Percentiles rank a stretch among this genome's conserved stretches.
Conservation (phyloP, 2,329 filamentous ascomycete species). For the Annulohypoxylon truncatum region DNA sequence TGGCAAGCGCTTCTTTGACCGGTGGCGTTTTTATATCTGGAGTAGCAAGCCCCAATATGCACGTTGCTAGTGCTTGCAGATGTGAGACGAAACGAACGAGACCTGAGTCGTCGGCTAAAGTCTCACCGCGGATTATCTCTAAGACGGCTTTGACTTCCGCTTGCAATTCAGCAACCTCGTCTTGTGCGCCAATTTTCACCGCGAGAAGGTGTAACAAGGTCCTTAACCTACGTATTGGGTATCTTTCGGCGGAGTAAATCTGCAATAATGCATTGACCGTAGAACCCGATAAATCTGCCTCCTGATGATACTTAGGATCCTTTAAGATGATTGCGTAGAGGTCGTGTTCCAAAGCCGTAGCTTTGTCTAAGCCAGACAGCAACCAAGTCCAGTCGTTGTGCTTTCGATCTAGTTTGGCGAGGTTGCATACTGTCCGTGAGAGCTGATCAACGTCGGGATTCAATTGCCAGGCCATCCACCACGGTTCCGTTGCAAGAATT, state of each 20-base stretch:
- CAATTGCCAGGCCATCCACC: slow-evolving; percentile 64
- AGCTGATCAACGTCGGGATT: slow-evolving; percentile 63
- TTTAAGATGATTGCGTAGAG: slow-evolving; percentile 61
- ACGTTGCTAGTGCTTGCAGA: slow-evolving; percentile 59
- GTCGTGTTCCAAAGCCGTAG: slow-evolving; percentile 70
- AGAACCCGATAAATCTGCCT: slow-evolving; percentile 58
- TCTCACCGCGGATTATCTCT: slow-evolving; percentile 51
- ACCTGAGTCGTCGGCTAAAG: slow-evolving; percentile 58
- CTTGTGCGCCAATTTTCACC: slow-evolving; percentile 60
- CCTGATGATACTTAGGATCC: slow-evolving; percentile 49
- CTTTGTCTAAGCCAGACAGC: slow-evolving; percentile 63
- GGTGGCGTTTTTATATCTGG: slow-evolving; percentile 51
- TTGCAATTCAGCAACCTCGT: slow-evolving; percentile 54
- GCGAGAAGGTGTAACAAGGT: slow-evolving; percentile 62
- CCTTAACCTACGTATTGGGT: slow-evolving; percentile 65
- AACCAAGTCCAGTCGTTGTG: slow-evolving; percentile 67
- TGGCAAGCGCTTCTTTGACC: slow-evolving; percentile 53
- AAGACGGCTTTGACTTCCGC: slow-evolving; percentile 55
- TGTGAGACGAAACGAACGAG: slow-evolving; percentile 61
- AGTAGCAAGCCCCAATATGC: slow-evolving; percentile 57
- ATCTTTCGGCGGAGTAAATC: slow-evolving; percentile 61
- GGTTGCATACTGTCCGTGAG: slow-evolving; percentile 68
- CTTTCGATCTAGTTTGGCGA: slow-evolving; percentile 69
- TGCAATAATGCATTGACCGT: slow-evolving; percentile 61
- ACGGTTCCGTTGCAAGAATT: slow-evolving; percentile 61